phyloP scores from a whole-genome alignment of 768 basidiomycete genomes.

The Rhodosporidiobolus odoratus region DNA sequence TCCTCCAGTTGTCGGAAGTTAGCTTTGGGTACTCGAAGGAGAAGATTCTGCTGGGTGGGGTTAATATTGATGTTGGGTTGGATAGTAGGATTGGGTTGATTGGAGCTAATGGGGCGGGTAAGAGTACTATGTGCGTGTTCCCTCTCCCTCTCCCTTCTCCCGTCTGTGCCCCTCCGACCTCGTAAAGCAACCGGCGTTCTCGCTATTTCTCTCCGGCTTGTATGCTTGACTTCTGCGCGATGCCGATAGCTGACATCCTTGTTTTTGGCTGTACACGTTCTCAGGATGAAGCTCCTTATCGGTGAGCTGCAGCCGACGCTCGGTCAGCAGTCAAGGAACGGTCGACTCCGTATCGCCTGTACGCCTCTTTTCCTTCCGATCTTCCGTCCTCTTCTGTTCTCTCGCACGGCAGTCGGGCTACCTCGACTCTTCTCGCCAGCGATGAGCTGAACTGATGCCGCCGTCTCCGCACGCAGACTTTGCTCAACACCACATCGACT shows the following conservation, averaged over 20 bases:
- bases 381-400: background rate
- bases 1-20: slow-evolving; percentile 85
- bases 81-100: slow-evolving; percentile 93
- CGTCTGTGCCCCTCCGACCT: too few species aligned
- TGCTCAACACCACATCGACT: slow-evolving; percentile 94
- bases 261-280: background rate
- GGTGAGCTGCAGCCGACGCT: slow-evolving; percentile 67
- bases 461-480: slow-evolving; percentile 61
- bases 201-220: too few species aligned
- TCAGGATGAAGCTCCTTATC: slow-evolving; percentile 83
- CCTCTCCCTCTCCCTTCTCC: background rate
- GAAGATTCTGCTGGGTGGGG: slow-evolving; percentile 60
- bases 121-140: slow-evolving; percentile 73
- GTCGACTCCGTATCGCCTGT: slow-evolving; percentile 75
- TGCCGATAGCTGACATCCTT: background rate
- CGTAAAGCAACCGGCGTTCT: too few species aligned
- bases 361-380: slow-evolving; percentile 42
- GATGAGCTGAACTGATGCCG: too few species aligned
- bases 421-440: background rate
- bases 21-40: slow-evolving; percentile 82
- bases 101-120: slow-evolving; percentile 74
- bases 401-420: background rate
- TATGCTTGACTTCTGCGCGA: too few species aligned
- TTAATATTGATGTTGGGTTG: slow-evolving; percentile 88
- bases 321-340: slow-evolving; percentile 84